A percentile compares a stretch with the other conserved stretches of the same genome.
Conservation (phyloP, 2,329 filamentous ascomycete species). For the Verticillium isaacii region DNA sequence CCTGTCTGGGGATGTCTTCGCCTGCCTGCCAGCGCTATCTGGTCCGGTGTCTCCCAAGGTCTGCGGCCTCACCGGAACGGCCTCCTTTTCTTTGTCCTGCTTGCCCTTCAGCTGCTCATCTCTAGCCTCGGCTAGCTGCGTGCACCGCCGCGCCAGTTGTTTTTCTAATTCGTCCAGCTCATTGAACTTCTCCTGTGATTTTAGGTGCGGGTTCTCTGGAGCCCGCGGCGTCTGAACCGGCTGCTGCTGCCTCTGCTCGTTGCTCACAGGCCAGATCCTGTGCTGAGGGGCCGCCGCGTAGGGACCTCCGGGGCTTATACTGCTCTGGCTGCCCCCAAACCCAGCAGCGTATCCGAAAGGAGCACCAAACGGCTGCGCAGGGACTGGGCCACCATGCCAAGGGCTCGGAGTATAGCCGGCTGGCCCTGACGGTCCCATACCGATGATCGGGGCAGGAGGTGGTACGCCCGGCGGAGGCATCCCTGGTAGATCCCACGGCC, state of each 20-base stretch:
- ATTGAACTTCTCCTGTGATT: constrained; percentile 6
- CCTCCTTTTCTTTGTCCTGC: constrained; percentile 6
- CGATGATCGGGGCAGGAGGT: not conserved
- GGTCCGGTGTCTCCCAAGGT: not conserved
- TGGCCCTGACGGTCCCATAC: not conserved
- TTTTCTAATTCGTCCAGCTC: constrained; percentile 12
- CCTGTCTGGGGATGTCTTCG: not conserved
- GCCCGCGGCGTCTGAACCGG: not conserved
- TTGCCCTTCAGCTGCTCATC: constrained; percentile 10
- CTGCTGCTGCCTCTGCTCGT: not conserved
- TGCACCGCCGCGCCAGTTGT: not conserved
- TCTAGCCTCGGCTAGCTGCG: not conserved
- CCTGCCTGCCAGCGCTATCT: constrained; percentile 2
- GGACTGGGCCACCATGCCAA: not conserved
- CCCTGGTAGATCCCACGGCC: constrained; percentile 3
- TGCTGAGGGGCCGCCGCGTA: not conserved
- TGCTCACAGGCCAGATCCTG: not conserved
- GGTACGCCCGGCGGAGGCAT: constrained; percentile 1
- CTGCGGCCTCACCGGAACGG: not conserved
- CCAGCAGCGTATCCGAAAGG: not conserved
- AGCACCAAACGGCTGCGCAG: not conserved
- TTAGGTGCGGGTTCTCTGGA: not conserved
- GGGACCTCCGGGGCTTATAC: not conserved
- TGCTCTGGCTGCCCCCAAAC: not conserved
- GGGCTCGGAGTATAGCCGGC: not conserved